Base-by-base conservation (phyloP, 2,329 filamentous ascomycete species). In the Mollisiaceae sp. region DNA sequence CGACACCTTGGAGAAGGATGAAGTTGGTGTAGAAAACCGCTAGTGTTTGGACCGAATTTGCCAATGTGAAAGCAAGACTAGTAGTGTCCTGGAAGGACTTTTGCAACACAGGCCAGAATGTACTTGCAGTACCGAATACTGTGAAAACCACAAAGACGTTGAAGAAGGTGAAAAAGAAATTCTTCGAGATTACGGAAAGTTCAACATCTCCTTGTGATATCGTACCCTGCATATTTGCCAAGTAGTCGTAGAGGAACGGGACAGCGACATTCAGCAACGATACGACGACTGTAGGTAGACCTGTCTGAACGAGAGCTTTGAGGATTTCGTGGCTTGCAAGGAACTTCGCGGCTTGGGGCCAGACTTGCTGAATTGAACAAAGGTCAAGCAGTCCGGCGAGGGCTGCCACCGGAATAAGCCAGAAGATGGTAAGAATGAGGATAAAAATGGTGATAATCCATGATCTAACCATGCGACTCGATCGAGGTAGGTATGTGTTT, bases 101-200 rank as follows among this genome's bases (percentile, higher is more conserved):
- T 62, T 87, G 87, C 56, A 98, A 83, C 60, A 91, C 85, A 39
- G 83, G 82, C 78, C 88, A 88, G 74, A 97, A 91, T 62, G 89
- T 87, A 45, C 90, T 88, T 1, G 88, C 92, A 4, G 93, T 93
- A 62, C 91, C 91, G 55, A 97, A 91, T 32, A 95, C 85, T 0
- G 94, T 96, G 77, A 98, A 97, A 54, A 98, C 87, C 59, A 98
- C 86, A 79, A 99, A 99, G 64, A 98, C 92, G 79, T 99, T 99
- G 86, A 99, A 98, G 79, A 99, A 99, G 11, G 91, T 94, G 77
- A 99, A 99, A 83, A 98, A 97, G 80, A 98, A 99, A 78, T 98
- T 99, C 81, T 99, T 99, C 62, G 93, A 97, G 70, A 99, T 94
- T 54, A 96, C 85, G 0, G 95, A 98, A 8, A 99, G 84, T 78